A percentile compares a stretch with the other conserved stretches of the same genome.
Conservation (phyloP, 108 stramenopile species). For the Stephanodiscus triporus region DNA sequence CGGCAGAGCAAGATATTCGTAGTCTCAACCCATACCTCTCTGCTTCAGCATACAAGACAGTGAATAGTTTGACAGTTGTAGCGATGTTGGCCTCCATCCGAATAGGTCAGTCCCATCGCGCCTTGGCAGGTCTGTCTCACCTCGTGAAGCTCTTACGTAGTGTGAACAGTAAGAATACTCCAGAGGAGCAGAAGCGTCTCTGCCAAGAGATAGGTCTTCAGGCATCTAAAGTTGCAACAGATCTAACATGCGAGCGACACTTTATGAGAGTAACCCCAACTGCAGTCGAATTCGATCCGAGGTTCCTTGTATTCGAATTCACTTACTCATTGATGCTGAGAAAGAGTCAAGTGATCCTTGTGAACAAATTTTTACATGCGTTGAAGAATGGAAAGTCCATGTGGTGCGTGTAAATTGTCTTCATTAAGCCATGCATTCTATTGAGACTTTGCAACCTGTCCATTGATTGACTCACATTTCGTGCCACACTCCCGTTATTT, state of each 20-base stretch:
- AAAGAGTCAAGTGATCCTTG: conserved; percentile 95
- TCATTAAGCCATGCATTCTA: no score
- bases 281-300: conserved; percentile 90
- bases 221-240: conserved; percentile 78
- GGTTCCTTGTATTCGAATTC: conserved; percentile 98
- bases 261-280: conserved; percentile 82
- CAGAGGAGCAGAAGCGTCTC: conserved; percentile 54
- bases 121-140: conserved; percentile 65
- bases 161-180: conserved; percentile 64
- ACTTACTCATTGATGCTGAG: conserved; percentile 94
- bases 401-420: no score
- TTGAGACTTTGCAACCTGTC: no score
- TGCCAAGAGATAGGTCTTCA: conserved; percentile 86
- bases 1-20: conserved; percentile 84
- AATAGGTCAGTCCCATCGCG: conserved; percentile 87
- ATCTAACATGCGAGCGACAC: conserved; percentile 85
- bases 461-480: no score
- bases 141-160: conserved; percentile 70
- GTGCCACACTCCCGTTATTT: no score
- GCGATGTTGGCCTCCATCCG: conserved; percentile 91
- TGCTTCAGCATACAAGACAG: conserved; percentile 81
- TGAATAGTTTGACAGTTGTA: conserved; percentile 86
- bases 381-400: conserved; percentile 78
- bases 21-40: conserved; percentile 91
- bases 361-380: conserved; percentile 89